These are phyloP conservation scores for Botryobasidium botryosum DNA, from an alignment of 768 basidiomycete genomes.

Conservation along the genomic window DNA sequence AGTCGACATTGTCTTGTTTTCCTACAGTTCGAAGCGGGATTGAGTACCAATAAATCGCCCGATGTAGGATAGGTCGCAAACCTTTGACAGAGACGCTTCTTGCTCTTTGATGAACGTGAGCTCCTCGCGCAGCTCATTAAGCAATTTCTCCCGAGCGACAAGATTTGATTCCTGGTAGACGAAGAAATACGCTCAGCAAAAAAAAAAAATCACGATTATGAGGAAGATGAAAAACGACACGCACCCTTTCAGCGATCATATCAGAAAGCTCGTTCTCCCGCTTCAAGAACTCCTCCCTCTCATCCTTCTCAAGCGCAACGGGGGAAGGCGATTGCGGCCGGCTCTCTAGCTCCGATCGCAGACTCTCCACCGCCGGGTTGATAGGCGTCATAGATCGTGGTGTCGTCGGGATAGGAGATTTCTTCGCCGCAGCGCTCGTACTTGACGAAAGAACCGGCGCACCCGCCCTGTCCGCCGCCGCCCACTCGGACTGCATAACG, in stretches of 20 bases:
- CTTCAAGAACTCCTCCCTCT: constrained; percentile 90
- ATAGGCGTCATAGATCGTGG: constrained; percentile 58
- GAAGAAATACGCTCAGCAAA: no score
- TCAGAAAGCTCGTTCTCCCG: constrained; percentile 96
- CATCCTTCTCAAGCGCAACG: constrained; percentile 81
- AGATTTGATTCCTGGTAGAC: constrained; percentile 49
- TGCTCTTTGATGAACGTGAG: constrained; percentile 82
- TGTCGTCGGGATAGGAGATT: constrained; percentile 37
- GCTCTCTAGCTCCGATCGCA: constrained; percentile 53
- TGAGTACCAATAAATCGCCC: constrained; percentile 2
- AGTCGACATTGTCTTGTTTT: constrained; percentile 86
- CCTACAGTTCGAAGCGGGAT: constrained; percentile 28
- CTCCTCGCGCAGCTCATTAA: constrained; percentile 81
- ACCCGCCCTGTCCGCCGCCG: constrained; percentile 42
- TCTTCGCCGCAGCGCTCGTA: constrained; percentile 30
- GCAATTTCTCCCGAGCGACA: constrained; percentile 62
- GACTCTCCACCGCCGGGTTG: constrained; percentile 52
- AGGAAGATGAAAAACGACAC: constrained; percentile 5
- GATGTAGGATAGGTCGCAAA: constrained; percentile 18
- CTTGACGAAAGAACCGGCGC: no score
- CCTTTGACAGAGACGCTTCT: constrained; percentile 61
- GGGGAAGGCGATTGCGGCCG: constrained; percentile 87
- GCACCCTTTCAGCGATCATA: constrained; percentile 60
- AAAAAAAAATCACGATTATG: not conserved
- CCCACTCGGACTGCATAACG: constrained; percentile 77